Evolutionary conservation across 2,329 filamentous ascomycete genomes (phyloP).

Genomic region (Kalmusia sp.): DNA sequence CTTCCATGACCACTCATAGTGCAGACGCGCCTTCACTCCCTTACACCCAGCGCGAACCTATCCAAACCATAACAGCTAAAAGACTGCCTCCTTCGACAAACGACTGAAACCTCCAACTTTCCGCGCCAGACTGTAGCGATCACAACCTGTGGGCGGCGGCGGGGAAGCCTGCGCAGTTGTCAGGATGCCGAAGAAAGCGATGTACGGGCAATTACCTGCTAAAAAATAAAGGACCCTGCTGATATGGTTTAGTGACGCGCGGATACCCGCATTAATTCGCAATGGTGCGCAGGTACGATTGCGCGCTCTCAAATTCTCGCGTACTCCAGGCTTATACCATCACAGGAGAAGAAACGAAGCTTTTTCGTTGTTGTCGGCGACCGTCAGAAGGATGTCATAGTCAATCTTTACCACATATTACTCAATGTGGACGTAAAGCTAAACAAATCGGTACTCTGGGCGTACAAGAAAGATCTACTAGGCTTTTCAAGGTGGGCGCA

Average conservation of each 20-base stretch:
- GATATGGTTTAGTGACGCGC: constrained; percentile 39
- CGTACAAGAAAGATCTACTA: constrained; percentile 96
- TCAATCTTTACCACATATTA: constrained; percentile 93
- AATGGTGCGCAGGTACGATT: constrained; percentile 46
- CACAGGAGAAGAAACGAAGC: constrained; percentile 88
- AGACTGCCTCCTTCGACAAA: constrained; percentile 1
- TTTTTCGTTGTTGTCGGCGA: constrained; percentile 98
- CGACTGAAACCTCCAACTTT: not conserved
- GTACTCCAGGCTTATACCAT: constrained; percentile 15
- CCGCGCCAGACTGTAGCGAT: constrained; percentile 1
- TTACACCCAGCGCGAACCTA: constrained; percentile 4
- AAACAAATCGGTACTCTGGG: constrained; percentile 97
- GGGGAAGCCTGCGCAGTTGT: constrained; percentile 40
- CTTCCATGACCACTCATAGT: constrained; percentile 10
- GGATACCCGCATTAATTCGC: constrained; percentile 49
- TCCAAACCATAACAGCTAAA: not conserved
- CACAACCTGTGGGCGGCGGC: constrained; percentile 25
- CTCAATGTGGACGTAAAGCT: constrained; percentile 88
- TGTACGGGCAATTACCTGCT: constrained; percentile 27
- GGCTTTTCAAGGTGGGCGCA: constrained; percentile 76
- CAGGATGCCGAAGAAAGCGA: constrained; percentile 50
- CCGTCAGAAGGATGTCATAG: constrained; percentile 93
- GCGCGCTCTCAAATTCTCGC: not conserved
- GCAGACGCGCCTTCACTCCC: constrained; percentile 5
- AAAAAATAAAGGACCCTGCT: constrained; percentile 8